Conservation (phyloP, 1,284 basidiomycete species). For the Ustilago esculenta region DNA sequence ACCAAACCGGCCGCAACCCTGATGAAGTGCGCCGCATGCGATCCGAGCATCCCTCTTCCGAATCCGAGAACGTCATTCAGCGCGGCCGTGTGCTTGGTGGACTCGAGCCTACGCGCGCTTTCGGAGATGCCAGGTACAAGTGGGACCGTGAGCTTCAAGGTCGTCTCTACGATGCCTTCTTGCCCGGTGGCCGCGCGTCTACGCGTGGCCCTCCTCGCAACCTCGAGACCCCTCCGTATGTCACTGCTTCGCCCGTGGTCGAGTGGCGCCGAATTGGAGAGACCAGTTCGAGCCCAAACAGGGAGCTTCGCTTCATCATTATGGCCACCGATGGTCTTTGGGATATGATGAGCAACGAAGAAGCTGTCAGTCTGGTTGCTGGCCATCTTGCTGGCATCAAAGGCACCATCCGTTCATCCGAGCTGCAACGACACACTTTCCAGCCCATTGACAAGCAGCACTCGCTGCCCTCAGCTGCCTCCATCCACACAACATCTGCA, state of each 20-base stretch:
- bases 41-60: constrained; percentile 80
- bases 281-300: constrained; percentile 25
- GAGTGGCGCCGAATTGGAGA: constrained; percentile 58
- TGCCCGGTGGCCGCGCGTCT: constrained; percentile 49
- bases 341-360: constrained; percentile 93
- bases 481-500: neutral
- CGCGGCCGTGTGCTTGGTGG: constrained; percentile 79
- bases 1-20: constrained; percentile 92
- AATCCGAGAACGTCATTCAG: constrained; percentile 82
- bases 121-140: constrained; percentile 95
- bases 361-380: constrained; percentile 81
- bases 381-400: constrained; percentile 63
- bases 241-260: constrained; percentile 80
- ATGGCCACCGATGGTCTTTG: constrained; percentile 94
- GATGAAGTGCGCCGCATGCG: constrained; percentile 81
- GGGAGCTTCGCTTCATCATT: constrained; percentile 71
- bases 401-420: constrained; percentile 54
- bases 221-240: constrained; percentile 82
- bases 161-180: constrained; percentile 67
- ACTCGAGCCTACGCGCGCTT: constrained; percentile 91
- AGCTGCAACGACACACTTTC: constrained; percentile 56
- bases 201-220: constrained; percentile 54
- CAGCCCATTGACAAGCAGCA: constrained; percentile 46
- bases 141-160: constrained; percentile 69
- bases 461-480: constrained; percentile 13